Conservation (phyloP, 768 basidiomycete species). For the Naganishia onofrii region DNA sequence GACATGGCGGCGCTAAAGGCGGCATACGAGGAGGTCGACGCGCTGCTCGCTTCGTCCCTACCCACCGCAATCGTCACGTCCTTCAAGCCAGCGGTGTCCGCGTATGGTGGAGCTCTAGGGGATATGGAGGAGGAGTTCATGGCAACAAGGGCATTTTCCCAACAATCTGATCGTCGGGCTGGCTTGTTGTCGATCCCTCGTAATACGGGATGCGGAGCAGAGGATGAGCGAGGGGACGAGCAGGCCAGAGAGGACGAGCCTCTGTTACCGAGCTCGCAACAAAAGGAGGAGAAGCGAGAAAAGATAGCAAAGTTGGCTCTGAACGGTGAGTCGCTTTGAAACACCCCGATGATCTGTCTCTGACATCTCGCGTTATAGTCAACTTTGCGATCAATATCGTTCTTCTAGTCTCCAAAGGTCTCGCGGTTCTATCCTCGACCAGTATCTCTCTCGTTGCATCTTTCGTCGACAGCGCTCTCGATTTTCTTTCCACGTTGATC, state of each 20-base stretch:
- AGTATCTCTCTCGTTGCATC: slow-evolving; percentile 54
- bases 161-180: neutral
- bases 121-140: slow-evolving; percentile 7
- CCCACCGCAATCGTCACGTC: slow-evolving; percentile 45
- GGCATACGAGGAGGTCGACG: slow-evolving; percentile 48
- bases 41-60: slow-evolving; percentile 43
- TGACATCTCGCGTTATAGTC: slow-evolving; percentile 32
- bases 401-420: slow-evolving; percentile 51
- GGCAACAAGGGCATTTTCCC: neutral
- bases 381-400: slow-evolving; percentile 51
- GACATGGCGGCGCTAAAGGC: slow-evolving; percentile 40
- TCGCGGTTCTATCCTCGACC: slow-evolving; percentile 53
- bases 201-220: neutral
- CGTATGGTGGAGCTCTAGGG: neutral
- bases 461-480: slow-evolving; percentile 54
- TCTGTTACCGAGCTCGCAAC: slow-evolving; percentile 32
- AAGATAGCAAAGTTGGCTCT: slow-evolving; percentile 42
- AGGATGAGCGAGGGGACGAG: neutral
- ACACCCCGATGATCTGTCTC: no score
- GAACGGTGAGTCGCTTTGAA: slow-evolving; percentile 45
- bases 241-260: slow-evolving; percentile 36
- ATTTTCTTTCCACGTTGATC: slow-evolving; percentile 54
- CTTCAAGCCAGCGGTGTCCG: slow-evolving; percentile 33
- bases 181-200: neutral
- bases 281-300: slow-evolving; percentile 43